Evolutionary conservation across 1,284 basidiomycete genomes (phyloP), one percentile per base, ranked within the genome.

Genomic region (Heliocybe sulcata): DNA sequence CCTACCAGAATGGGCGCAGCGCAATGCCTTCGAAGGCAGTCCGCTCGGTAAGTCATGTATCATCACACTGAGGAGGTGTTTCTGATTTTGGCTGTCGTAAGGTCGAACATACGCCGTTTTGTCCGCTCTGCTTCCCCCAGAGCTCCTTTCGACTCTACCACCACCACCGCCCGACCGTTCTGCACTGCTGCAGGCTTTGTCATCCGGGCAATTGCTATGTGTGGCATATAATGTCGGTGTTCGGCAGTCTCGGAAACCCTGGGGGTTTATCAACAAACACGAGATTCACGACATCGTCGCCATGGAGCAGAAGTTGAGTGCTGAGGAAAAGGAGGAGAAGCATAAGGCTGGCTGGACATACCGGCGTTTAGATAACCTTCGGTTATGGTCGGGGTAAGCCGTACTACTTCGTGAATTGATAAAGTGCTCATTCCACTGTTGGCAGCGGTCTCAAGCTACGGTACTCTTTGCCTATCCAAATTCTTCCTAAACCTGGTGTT

Each of bases 221-320:
- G 68, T 77, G 1, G 85, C 88, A 1, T 94, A 92, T 71, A 95
- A 94, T 67, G 70, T 79, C 2, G 85, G 81, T 11, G 85, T 94
- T 0, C 81, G 92, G 27, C 78, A 82, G 56, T 93, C 90, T 9
- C 81, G 82, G 52, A 83, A 87, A 60, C 89, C 90, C 1, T 95
- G 92, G 92, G 93, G 92, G 0, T 94, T 87, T 67, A 88, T 95
- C 55, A 87, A 79, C 55, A 72, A 77, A 29, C 81, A 87, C 56
- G 80, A 83, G 2, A 84, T 95, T 20, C 92, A 95, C 64, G 87
- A 92, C 62, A 83, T 93, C 45, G 69, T 83, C 20, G 73, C 77
- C 1, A 75, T 91, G 33, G 83, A 90, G 63, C 67, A 69, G 56
- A 70, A 74, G 11, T 59, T 59, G 2, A 63, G 62, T n/a, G 71